Conservation (phyloP, 140 eudicot genomes). For the Bidens hawaiensis region DNA sequence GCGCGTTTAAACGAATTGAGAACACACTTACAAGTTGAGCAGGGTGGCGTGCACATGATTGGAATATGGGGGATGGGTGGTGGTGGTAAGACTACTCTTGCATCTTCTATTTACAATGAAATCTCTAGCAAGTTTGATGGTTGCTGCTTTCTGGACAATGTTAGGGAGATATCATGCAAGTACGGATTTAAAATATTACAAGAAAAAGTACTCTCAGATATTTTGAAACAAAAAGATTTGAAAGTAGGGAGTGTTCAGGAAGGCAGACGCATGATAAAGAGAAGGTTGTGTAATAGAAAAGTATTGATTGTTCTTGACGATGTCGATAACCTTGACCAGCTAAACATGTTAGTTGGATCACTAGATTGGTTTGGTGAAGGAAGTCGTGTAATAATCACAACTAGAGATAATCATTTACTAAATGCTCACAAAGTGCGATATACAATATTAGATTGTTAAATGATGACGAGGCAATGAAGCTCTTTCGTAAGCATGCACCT, state of each 20-base stretch:
- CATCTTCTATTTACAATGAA: slow-evolving; percentile 2
- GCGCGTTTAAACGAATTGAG: neutral
- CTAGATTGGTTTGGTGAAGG: slow-evolving; percentile 45
- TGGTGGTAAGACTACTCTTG: slow-evolving; percentile 25
- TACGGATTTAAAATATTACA: neutral
- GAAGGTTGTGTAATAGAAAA: neutral
- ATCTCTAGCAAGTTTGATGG: slow-evolving; percentile 12
- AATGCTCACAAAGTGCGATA: neutral
- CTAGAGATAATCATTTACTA: slow-evolving; percentile 29
- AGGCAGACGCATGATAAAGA: slow-evolving; percentile 17
- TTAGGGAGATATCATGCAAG: slow-evolving; percentile 16
- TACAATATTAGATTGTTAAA: neutral
- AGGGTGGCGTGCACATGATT: slow-evolving; percentile 8
- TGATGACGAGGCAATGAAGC: slow-evolving; percentile 4
- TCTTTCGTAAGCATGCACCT: slow-evolving; percentile 14
- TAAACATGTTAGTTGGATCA: slow-evolving; percentile 12
- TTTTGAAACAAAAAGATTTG: neutral
- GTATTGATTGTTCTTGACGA: slow-evolving; percentile 52
- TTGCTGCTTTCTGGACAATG: slow-evolving; percentile 2
- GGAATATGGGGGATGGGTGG: slow-evolving; percentile 29
- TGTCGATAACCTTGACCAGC: slow-evolving; percentile 28
- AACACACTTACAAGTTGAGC: neutral
- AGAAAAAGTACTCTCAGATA: neutral
- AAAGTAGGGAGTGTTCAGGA: neutral
- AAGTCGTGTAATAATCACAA: slow-evolving; percentile 42